Conservation (phyloP, 2,329 filamentous ascomycete genomes). For the Phialemonium atrogriseum region DNA sequence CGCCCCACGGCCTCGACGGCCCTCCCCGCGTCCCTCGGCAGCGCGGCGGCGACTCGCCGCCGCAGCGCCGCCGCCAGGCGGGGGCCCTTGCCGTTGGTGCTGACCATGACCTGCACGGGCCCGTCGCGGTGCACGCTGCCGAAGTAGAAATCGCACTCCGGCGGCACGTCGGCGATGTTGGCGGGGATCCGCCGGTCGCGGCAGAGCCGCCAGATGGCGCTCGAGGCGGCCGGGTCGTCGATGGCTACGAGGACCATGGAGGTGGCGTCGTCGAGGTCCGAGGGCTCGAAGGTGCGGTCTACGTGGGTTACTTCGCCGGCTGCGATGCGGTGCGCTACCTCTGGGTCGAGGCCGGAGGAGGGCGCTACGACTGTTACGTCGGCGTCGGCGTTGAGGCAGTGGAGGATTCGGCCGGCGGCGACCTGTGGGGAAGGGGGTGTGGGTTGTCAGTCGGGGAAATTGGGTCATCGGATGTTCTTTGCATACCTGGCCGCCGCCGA, state of each 20-base stretch:
- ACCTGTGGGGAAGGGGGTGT: slow-evolving; percentile 49
- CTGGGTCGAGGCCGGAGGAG: slow-evolving; percentile 69
- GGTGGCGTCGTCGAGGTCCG: slow-evolving; percentile 74
- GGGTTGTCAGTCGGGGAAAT: background rate
- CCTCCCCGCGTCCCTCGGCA: slow-evolving; percentile 74
- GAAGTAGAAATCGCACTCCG: slow-evolving; percentile 98
- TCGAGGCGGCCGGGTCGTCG: slow-evolving; percentile 87
- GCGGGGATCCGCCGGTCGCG: slow-evolving; percentile 76
- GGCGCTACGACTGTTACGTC: slow-evolving; percentile 81
- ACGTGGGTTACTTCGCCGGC: slow-evolving; percentile 69
- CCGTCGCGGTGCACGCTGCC: slow-evolving; percentile 92
- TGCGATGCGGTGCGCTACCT: slow-evolving; percentile 75
- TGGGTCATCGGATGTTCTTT: too few relatives aligned
- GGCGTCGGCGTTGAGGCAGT: slow-evolving; percentile 92
- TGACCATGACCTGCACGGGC: slow-evolving; percentile 96
- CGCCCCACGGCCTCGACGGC: slow-evolving; percentile 80
- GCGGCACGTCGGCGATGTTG: slow-evolving; percentile 94
- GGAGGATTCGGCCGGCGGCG: slow-evolving; percentile 86
- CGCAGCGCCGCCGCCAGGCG: slow-evolving; percentile 82
- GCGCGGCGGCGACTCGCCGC: slow-evolving; percentile 64
- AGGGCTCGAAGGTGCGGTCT: slow-evolving; percentile 75
- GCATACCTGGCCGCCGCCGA: slow-evolving; percentile 88
- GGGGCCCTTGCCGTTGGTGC: slow-evolving; percentile 93
- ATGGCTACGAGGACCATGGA: slow-evolving; percentile 91
- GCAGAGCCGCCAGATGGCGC: slow-evolving; percentile 87